Percentiles rank a stretch among this genome's conserved stretches.
phyloP scores from a whole-genome alignment of 2,329 filamentous ascomycete species.

The Chaetomium sp. region DNA sequence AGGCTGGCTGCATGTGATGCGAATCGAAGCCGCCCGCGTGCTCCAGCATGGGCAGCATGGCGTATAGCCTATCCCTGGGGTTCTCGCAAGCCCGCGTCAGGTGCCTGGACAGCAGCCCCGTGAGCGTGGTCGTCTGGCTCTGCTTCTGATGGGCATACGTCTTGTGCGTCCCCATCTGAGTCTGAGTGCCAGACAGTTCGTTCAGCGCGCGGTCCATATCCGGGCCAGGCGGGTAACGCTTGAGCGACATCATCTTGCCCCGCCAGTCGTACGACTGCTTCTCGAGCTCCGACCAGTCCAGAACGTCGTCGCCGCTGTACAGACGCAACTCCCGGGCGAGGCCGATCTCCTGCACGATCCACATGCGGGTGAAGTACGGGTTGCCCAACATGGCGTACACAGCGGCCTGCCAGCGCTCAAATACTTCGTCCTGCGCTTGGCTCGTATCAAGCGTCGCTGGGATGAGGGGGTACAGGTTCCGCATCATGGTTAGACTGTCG shows the following conservation, averaged over 20 bases:
- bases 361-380: slow-evolving; percentile 1
- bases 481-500: not conserved
- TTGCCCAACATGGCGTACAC: not conserved
- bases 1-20: not conserved
- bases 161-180: not conserved
- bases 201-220: not conserved
- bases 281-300: not conserved
- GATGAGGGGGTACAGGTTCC: not conserved
- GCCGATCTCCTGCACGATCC: slow-evolving; percentile 1
- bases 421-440: not conserved
- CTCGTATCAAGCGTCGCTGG: not conserved
- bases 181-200: not conserved
- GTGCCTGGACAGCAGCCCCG: not conserved
- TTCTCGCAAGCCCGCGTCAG: not conserved
- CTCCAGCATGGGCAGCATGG: not conserved
- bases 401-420: not conserved
- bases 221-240: not conserved
- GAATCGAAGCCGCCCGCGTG: not conserved
- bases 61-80: not conserved
- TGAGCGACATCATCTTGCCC: not conserved
- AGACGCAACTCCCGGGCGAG: not conserved
- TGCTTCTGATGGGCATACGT: not conserved
- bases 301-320: not conserved
- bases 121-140: not conserved
- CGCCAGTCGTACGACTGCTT: slow-evolving; percentile 2